Conservation (phyloP, 805 yeast genomes). For the Candida incommunis region DNA sequence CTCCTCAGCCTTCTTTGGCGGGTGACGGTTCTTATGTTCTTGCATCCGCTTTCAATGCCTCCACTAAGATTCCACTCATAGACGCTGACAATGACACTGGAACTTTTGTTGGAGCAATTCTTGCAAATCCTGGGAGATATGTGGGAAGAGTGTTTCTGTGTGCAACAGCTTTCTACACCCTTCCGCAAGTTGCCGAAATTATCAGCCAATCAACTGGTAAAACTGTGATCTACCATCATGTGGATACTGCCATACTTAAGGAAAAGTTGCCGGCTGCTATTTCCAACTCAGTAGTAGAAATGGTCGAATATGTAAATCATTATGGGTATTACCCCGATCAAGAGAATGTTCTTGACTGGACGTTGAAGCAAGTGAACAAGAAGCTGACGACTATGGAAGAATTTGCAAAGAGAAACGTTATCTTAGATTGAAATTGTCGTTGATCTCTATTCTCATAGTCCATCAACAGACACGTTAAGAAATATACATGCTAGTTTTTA, state of each 20-base stretch:
- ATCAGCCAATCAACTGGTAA: not conserved
- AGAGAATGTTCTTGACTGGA: not conserved
- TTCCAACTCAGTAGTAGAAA: not conserved
- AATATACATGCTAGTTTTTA: too few relatives aligned
- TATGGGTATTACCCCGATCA: not conserved
- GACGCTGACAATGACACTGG: not conserved
- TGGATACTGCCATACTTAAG: not conserved
- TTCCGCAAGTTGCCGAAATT: not conserved
- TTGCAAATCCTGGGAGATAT: not conserved
- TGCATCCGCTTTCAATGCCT: not conserved
- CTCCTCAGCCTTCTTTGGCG: not conserved
- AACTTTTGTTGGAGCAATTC: not conserved
- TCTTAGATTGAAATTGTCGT: not conserved
- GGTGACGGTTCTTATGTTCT: not conserved
- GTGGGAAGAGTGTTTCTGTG: not conserved
- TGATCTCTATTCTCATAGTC: too few relatives aligned
- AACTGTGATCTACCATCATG: not conserved
- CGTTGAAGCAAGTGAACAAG: not conserved
- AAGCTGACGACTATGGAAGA: not conserved
- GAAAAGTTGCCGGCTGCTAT: not conserved
- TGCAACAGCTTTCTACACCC: not conserved
- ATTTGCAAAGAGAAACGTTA: not conserved
- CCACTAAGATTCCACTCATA: not conserved
- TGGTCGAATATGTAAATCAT: not conserved
- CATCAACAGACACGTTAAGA: too few relatives aligned